A percentile compares a stretch with the other conserved stretches of the same genome.
phyloP scores from a whole-genome alignment of 345 rosid genomes.

The Conringia planisiliqua region DNA sequence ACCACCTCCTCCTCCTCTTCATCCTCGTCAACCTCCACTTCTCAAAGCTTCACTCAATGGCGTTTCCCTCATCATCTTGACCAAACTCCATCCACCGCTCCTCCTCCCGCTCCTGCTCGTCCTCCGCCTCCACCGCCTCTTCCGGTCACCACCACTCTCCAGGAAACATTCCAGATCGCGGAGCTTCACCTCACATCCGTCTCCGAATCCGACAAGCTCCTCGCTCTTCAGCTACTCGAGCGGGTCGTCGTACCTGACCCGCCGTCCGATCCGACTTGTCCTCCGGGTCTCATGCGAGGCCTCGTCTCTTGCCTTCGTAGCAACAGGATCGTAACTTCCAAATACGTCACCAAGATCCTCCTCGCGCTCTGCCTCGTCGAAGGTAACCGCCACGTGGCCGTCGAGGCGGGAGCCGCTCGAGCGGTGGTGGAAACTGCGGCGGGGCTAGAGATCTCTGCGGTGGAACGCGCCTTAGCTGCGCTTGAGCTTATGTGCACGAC shows the following conservation, averaged over 20 bases:
- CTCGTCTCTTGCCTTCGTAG: conserved; percentile 49
- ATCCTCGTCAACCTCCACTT: conserved; percentile 71
- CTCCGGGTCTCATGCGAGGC: conserved; percentile 63
- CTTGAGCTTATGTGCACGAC: conserved; percentile 82
- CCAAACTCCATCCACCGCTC: conserved; percentile 41
- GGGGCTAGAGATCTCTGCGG: conserved; percentile 68
- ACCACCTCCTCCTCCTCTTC: conserved; percentile 57
- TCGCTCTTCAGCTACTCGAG: conserved; percentile 68
- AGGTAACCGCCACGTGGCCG: conserved; percentile 75
- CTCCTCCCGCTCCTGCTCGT: conserved; percentile 29
- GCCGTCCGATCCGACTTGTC: conserved; percentile 64
- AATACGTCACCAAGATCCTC: conserved; percentile 67
- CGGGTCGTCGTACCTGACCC: conserved; percentile 74
- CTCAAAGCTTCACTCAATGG: conserved; percentile 95
- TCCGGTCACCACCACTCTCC: conserved; percentile 42
- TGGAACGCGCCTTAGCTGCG: conserved; percentile 76
- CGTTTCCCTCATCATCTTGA: conserved; percentile 54
- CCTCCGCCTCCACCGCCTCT: conserved; percentile 43
- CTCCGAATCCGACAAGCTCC: conserved; percentile 55
- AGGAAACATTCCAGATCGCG: conserved; percentile 62
- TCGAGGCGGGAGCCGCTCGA: conserved; percentile 69
- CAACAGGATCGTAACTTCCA: conserved; percentile 44
- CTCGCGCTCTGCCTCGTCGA: conserved; percentile 76
- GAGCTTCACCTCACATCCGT: conserved; percentile 62
- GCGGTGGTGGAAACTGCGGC: conserved; percentile 63